These are phyloP conservation scores for Phaeophleospora eucalypticola DNA, from an alignment of 2,329 filamentous ascomycete species.

Conservation along the genomic window DNA sequence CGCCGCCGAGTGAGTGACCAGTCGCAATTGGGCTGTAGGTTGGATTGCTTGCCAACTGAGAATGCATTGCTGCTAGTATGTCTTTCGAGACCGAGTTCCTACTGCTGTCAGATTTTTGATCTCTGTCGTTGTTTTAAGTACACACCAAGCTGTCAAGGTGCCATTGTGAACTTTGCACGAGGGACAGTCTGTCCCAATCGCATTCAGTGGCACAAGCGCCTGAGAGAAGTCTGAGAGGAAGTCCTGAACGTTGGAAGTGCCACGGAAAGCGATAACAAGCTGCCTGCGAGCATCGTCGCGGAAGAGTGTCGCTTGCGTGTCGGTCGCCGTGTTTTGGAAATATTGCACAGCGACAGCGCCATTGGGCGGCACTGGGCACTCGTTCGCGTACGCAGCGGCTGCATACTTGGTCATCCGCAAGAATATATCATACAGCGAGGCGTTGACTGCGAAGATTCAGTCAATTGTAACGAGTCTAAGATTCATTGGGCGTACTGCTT, in stretches of 20 bases:
- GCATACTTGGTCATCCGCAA: slow-evolving; percentile 9
- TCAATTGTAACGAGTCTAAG: no score
- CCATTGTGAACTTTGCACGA: slow-evolving; percentile 10
- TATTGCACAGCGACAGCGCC: slow-evolving; percentile 9
- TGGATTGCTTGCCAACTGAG: slow-evolving; percentile 2
- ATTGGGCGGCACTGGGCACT: slow-evolving; percentile 7
- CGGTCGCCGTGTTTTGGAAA: slow-evolving; percentile 8
- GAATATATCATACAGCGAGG: slow-evolving; percentile 9
- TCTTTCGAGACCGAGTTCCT: slow-evolving; percentile 1
- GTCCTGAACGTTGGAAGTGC: slow-evolving; percentile 10
- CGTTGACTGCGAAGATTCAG: slow-evolving; percentile 6
- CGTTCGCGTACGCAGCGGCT: slow-evolving; percentile 6
- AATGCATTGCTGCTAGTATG: slow-evolving; percentile 1
- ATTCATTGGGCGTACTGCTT: no score
- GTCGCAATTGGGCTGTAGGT: slow-evolving; percentile 7
- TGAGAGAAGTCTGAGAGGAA: slow-evolving; percentile 9
- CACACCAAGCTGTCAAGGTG: slow-evolving; percentile 8
- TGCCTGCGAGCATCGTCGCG: slow-evolving; percentile 7
- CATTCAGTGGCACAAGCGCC: slow-evolving; percentile 6
- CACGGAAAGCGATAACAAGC: slow-evolving; percentile 12
- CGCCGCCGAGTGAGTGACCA: slow-evolving; percentile 11
- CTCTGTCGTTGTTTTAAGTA: neutral
- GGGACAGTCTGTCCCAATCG: slow-evolving; percentile 9
- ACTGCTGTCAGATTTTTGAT: no score
- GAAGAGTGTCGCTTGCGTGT: slow-evolving; percentile 11